These are phyloP conservation scores for Fonsecaea monophora DNA, from an alignment of 2,329 filamentous ascomycete genomes.

Conservation along the genomic window DNA sequence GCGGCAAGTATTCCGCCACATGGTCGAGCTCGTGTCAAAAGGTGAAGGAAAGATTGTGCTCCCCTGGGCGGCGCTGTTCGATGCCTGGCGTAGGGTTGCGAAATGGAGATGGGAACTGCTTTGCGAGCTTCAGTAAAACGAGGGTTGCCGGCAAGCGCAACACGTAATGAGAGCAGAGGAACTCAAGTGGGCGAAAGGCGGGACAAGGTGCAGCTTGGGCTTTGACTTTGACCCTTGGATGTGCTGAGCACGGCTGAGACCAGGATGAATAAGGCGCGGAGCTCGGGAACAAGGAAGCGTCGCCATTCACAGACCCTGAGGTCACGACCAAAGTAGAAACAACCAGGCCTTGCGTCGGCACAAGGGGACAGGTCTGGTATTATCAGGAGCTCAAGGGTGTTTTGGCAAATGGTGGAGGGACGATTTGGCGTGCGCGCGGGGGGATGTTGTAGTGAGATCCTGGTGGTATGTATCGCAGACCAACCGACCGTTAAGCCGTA, in stretches of 20 bases:
- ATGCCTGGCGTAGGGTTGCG: not conserved
- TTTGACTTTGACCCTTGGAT: conserved; percentile 23
- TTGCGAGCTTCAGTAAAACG: not conserved
- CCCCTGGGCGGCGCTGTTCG: conserved; percentile 8
- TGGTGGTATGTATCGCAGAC: not conserved
- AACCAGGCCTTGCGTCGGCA: conserved; percentile 12
- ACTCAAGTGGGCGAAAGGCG: conserved; percentile 9
- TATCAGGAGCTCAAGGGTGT: not conserved
- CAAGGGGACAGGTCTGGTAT: conserved; percentile 6
- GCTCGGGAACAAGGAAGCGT: conserved; percentile 14
- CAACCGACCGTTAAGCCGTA: not conserved
- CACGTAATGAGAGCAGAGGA: not conserved
- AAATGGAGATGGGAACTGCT: not conserved
- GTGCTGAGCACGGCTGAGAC: conserved; percentile 12
- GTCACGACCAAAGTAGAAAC: not conserved
- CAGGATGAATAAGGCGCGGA: conserved; percentile 21
- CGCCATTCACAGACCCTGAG: conserved; percentile 12
- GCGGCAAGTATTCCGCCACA: conserved; percentile 30
- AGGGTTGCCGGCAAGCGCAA: conserved; percentile 1
- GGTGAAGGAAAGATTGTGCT: conserved; percentile 20
- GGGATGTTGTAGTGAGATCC: not conserved
- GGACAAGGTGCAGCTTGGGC: conserved; percentile 17
- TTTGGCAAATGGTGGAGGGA: not conserved
- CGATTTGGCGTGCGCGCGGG: not conserved
- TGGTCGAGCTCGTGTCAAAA: conserved; percentile 29